A percentile compares a stretch with the other conserved stretches of the same genome.
Conservation (phyloP, 169 alveolate species). For the Plasmodium chabaudi region DNA sequence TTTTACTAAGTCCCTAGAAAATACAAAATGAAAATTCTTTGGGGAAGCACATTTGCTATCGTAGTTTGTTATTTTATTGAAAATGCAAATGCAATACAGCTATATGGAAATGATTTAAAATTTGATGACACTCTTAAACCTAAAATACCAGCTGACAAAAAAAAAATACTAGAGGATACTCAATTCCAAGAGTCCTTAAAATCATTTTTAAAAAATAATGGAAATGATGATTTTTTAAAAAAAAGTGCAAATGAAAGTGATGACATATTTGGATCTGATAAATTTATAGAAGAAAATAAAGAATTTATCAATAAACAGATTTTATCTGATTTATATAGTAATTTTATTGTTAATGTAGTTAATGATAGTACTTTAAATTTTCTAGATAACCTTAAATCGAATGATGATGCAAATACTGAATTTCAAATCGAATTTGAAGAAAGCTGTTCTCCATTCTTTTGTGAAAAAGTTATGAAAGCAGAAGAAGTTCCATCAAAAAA, state of each 20-base stretch:
- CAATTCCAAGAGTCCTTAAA: conserved; percentile 18
- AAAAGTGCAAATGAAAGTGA: neutral
- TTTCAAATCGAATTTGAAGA: conserved; percentile 56
- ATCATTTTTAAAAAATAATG: conserved; percentile 3
- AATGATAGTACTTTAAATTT: conserved; percentile 31
- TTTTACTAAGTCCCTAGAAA: too few species aligned
- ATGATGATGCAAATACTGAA: conserved; percentile 7
- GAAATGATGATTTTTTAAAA: neutral
- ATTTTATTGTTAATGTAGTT: conserved; percentile 25
- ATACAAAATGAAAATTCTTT: too few species aligned
- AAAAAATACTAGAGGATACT: conserved; percentile 9
- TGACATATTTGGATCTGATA: neutral
- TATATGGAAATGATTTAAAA: neutral
- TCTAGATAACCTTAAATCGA: conserved; percentile 16
- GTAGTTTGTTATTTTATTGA: too few species aligned
- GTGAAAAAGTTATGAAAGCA: conserved; percentile 65
- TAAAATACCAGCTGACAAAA: neutral
- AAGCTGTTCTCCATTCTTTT: conserved; percentile 59
- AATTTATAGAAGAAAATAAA: conserved; percentile 20
- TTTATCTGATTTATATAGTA: conserved; percentile 27
- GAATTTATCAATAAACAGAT: conserved; percentile 26
- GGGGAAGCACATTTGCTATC: too few species aligned
- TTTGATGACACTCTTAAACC: neutral
- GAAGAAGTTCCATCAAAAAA: conserved; percentile 10
- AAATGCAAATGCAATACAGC: neutral